These are phyloP conservation scores for Macadamia integrifolia DNA, from an alignment of 164 flowering plant genomes.

Conservation along the genomic window DNA sequence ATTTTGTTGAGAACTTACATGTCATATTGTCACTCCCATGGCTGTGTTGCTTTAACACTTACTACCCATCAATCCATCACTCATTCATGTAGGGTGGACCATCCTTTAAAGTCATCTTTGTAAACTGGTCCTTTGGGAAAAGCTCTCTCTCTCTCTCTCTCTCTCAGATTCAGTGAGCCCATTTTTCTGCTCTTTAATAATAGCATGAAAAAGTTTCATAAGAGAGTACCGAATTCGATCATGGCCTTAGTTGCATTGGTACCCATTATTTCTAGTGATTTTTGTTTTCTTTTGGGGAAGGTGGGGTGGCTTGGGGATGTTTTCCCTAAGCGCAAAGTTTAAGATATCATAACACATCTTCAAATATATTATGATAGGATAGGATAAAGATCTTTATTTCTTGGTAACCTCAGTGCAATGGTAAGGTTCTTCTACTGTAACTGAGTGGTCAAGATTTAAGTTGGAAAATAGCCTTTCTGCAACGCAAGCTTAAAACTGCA, in stretches of 20 bases:
- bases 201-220: neutral
- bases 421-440: too few species aligned
- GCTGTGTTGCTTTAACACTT: conserved; percentile 6
- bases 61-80: conserved; percentile 14
- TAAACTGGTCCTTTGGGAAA: conserved; percentile 4
- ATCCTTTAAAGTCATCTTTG: conserved; percentile 9
- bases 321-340: too few species aligned
- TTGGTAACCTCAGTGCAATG: too few species aligned
- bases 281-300: too few species aligned
- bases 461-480: too few species aligned
- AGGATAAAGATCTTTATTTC: too few species aligned
- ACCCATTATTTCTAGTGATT: neutral
- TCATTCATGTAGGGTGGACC: conserved; percentile 22
- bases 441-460: too few species aligned
- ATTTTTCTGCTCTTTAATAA: conserved; percentile 12
- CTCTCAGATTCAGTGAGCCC: neutral
- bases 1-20: conserved; percentile 7
- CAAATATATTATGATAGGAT: too few species aligned
- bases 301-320: neutral
- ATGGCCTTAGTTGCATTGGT: neutral
- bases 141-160: conserved; percentile 9
- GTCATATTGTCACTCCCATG: conserved; percentile 16
- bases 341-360: too few species aligned
- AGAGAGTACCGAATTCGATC: neutral
- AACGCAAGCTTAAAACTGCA: too few species aligned